These are phyloP conservation scores for Aspergillus fumigatus DNA, from an alignment of 2,329 filamentous ascomycete species.

Conservation along the genomic window DNA sequence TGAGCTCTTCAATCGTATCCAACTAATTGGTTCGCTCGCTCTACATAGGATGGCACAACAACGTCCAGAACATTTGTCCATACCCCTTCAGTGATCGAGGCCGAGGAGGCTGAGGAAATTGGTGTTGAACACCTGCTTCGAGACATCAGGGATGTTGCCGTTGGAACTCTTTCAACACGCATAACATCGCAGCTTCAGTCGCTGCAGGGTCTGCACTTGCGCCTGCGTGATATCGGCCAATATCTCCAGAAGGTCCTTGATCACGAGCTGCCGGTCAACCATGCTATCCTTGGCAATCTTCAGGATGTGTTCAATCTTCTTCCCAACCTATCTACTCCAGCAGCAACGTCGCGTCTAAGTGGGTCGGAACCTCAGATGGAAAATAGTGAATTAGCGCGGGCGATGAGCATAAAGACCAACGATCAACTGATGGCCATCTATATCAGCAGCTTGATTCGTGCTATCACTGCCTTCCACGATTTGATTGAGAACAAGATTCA, in stretches of 20 bases:
- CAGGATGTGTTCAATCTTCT: slow-evolving; percentile 99
- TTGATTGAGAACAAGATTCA: slow-evolving; percentile 99
- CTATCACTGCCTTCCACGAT: slow-evolving; percentile 98
- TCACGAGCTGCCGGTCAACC: slow-evolving; percentile 88
- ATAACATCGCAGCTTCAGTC: slow-evolving; percentile 98
- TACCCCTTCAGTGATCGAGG: slow-evolving; percentile 96
- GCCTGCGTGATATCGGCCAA: slow-evolving; percentile 88
- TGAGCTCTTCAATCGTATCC: background rate
- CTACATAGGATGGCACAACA: slow-evolving; percentile 80
- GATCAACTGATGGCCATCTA: slow-evolving; percentile 99
- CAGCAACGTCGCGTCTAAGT: slow-evolving; percentile 56
- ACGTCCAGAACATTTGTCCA: slow-evolving; percentile 97
- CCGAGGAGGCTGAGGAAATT: slow-evolving; percentile 97
- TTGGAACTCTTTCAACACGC: slow-evolving; percentile 91
- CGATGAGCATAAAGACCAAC: slow-evolving; percentile 98
- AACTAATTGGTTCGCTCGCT: background rate
- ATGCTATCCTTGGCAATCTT: slow-evolving; percentile 95
- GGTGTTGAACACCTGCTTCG: slow-evolving; percentile 95
- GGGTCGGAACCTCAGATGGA: slow-evolving; percentile 54
- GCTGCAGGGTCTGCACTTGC: slow-evolving; percentile 88
- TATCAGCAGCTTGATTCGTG: slow-evolving; percentile 89
- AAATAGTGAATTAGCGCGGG: slow-evolving; percentile 83
- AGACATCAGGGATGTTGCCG: slow-evolving; percentile 96
- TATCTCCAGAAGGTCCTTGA: slow-evolving; percentile 96
- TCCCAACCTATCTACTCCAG: slow-evolving; percentile 85